Percentiles rank a stretch among this genome's conserved stretches.
Evolutionary conservation across 345 rosid genomes (phyloP).

Genomic region (Cardamine occulta): DNA sequence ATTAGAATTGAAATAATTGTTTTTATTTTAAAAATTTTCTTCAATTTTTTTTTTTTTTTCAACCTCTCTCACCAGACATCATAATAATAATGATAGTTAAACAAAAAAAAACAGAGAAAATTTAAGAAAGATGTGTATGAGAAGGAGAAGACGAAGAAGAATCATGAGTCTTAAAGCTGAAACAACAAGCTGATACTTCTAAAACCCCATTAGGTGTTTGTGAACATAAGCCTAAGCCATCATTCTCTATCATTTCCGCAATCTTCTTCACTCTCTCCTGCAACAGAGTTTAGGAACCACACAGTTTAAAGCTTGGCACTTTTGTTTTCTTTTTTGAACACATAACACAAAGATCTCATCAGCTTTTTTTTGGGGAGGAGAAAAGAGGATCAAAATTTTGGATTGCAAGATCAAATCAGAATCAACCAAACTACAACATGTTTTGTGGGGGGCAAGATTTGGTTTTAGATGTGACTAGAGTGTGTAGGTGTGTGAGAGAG

Average conservation of each 20-base stretch:
- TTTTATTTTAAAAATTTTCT: not conserved
- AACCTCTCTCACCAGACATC: slow-evolving; percentile 28
- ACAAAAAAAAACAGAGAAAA: not conserved
- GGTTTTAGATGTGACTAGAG: slow-evolving; percentile 40
- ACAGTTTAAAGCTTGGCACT: not conserved
- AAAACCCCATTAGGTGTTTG: slow-evolving; percentile 46
- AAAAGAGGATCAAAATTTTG: slow-evolving; percentile 14
- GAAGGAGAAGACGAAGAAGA: slow-evolving; percentile 37
- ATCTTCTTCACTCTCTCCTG: slow-evolving; percentile 46
- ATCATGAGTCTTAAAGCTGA: slow-evolving; percentile 38
- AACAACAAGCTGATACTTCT: slow-evolving; percentile 45
- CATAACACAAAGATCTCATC: slow-evolving; percentile 18
- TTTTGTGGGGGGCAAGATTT: slow-evolving; percentile 35
- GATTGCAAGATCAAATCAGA: slow-evolving; percentile 26
- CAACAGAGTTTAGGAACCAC: slow-evolving; percentile 35
- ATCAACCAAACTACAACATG: slow-evolving; percentile 26
- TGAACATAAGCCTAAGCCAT: slow-evolving; percentile 35
- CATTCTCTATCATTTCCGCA: slow-evolving; percentile 41
- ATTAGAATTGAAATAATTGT: not conserved
- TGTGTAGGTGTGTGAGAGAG: slow-evolving; percentile 2
- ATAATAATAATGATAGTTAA: not conserved
- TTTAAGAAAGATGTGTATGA: slow-evolving; percentile 36
- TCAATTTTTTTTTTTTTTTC: slow-evolving; percentile 10
- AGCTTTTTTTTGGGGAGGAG: not conserved
- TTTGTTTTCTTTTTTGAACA: slow-evolving; percentile 29